Conservation (phyloP, 2,329 filamentous ascomycete genomes). For the Metarhizium sp. region DNA sequence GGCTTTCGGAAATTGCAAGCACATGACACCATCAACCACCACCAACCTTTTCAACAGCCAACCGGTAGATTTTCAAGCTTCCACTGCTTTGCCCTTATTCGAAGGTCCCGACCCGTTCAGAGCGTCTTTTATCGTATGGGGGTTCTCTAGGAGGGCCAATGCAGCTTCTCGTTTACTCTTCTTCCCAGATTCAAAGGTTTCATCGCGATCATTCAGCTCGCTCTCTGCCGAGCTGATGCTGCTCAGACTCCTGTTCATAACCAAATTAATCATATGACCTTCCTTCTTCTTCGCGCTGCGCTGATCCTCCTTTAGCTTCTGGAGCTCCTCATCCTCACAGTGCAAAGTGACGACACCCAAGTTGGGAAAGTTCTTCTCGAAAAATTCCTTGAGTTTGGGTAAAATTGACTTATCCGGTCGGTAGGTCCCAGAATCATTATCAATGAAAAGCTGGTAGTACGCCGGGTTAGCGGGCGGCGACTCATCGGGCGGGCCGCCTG, state of each 20-base stretch:
- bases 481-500: conserved; percentile 34
- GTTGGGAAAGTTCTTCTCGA: conserved; percentile 66
- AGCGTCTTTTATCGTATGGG: conserved; percentile 31
- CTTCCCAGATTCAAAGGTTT: conserved; percentile 25
- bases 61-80: background rate
- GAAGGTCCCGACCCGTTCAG: conserved; percentile 18
- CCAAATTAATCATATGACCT: conserved; percentile 40
- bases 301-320: conserved; percentile 68
- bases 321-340: conserved; percentile 68
- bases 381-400: conserved; percentile 59
- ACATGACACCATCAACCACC: background rate
- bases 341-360: conserved; percentile 65
- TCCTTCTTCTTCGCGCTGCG: conserved; percentile 61
- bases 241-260: conserved; percentile 46
- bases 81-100: conserved; percentile 7
- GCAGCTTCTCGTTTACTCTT: conserved; percentile 45
- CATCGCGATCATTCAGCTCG: conserved; percentile 37
- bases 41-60: background rate
- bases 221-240: conserved; percentile 44
- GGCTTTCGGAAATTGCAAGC: background rate
- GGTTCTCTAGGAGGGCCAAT: conserved; percentile 41
- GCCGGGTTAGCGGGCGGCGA: conserved; percentile 36
- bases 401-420: conserved; percentile 72
- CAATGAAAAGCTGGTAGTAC: conserved; percentile 79
- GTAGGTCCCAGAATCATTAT: conserved; percentile 93